Conservation (phyloP, 352 stramenopile genomes). For the Globisporangium okanoganense region DNA sequence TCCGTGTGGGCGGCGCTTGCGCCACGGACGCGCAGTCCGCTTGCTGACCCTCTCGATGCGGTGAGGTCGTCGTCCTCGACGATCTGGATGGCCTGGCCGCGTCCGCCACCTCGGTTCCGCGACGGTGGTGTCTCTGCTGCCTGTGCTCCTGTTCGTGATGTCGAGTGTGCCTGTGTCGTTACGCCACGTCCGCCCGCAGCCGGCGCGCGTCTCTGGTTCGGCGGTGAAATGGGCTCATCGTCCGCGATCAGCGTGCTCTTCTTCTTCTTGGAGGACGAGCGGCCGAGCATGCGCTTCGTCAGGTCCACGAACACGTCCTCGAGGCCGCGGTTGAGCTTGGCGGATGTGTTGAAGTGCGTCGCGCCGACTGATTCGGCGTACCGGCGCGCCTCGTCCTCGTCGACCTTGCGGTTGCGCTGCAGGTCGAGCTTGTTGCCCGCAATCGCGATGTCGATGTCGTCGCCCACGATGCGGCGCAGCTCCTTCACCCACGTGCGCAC, state of each 20-base stretch:
- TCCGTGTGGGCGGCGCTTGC: slow-evolving; percentile 34
- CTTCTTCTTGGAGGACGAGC: slow-evolving; percentile 68
- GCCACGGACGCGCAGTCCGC: slow-evolving; percentile 43
- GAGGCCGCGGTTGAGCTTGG: slow-evolving; percentile 90
- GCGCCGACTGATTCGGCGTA: slow-evolving; percentile 88
- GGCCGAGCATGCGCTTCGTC: slow-evolving; percentile 77
- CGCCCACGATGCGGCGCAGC: slow-evolving; percentile 86
- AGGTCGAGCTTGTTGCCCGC: slow-evolving; percentile 93
- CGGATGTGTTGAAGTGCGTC: slow-evolving; percentile 88
- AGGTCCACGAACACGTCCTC: slow-evolving; percentile 91
- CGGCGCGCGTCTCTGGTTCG: slow-evolving; percentile 16
- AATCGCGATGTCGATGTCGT: slow-evolving; percentile 91
- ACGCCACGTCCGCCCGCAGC: neutral
- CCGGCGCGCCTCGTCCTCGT: slow-evolving; percentile 72
- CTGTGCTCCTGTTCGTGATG: neutral
- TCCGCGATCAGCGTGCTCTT: slow-evolving; percentile 77
- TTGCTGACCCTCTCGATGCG: slow-evolving; percentile 24
- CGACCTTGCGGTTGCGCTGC: slow-evolving; percentile 86
- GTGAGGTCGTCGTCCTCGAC: slow-evolving; percentile 45
- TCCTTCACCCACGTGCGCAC: slow-evolving; percentile 93
- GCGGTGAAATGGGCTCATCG: slow-evolving; percentile 44
- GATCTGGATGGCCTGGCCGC: slow-evolving; percentile 60
- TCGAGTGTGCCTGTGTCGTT: slow-evolving; percentile 16
- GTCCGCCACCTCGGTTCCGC: slow-evolving; percentile 39
- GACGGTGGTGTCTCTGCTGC: slow-evolving; percentile 10